These are phyloP conservation scores for Bipolaris oryzae DNA, from an alignment of 2,329 filamentous ascomycete genomes.

Conservation along the genomic window DNA sequence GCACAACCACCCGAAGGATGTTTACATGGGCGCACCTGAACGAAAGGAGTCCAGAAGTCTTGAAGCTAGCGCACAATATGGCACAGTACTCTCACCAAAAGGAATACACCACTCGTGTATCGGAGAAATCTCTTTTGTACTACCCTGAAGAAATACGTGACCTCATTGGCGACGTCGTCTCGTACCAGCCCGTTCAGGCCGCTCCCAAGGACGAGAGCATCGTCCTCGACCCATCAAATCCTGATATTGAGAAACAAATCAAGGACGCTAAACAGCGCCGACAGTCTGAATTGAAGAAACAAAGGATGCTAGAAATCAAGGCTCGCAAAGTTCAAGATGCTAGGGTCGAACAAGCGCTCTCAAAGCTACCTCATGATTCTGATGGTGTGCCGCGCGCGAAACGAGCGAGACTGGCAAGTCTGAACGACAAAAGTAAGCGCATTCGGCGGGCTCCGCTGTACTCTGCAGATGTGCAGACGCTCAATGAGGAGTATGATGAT, in stretches of 20 bases:
- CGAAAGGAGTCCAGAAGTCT: slow-evolving; percentile 54
- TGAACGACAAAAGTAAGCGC: slow-evolving; percentile 33
- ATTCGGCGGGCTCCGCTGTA: slow-evolving; percentile 24
- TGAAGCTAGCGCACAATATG: slow-evolving; percentile 58
- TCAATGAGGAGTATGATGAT: slow-evolving; percentile 19
- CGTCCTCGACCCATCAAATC: slow-evolving; percentile 29
- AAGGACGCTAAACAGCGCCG: slow-evolving; percentile 23
- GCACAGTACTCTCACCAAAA: slow-evolving; percentile 46
- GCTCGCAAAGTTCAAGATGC: slow-evolving; percentile 30
- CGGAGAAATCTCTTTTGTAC: slow-evolving; percentile 37
- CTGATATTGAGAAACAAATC: slow-evolving; percentile 28
- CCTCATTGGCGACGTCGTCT: slow-evolving; percentile 29
- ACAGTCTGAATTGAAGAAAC: slow-evolving; percentile 21
- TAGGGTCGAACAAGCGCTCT: slow-evolving; percentile 23
- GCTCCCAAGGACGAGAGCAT: slow-evolving; percentile 40
- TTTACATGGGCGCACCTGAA: slow-evolving; percentile 56
- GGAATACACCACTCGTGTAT: slow-evolving; percentile 6
- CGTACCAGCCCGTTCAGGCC: slow-evolving; percentile 22
- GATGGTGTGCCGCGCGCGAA: slow-evolving; percentile 19
- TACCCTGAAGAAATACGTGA: slow-evolving; percentile 41
- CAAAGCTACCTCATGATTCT: slow-evolving; percentile 11
- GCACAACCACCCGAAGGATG: slow-evolving; percentile 57
- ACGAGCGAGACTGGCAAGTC: slow-evolving; percentile 33
- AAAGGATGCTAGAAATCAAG: slow-evolving; percentile 24
- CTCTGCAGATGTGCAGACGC: background rate